phyloP scores from a whole-genome alignment of 306 rosid genomes.

The Inga laurina region DNA sequence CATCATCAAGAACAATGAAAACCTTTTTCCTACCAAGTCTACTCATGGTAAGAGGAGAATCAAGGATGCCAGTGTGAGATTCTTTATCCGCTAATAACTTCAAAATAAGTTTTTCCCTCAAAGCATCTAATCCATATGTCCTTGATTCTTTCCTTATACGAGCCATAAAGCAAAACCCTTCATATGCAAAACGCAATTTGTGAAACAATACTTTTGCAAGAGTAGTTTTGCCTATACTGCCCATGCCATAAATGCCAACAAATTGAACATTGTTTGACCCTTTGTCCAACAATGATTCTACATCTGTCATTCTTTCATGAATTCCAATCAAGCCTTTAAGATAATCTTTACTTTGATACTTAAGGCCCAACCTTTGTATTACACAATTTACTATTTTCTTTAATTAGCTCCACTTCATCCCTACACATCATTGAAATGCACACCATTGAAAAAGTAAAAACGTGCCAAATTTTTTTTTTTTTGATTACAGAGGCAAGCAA shows the following conservation, averaged over 20 bases:
- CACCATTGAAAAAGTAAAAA: too few relatives aligned
- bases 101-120: constrained; percentile 10
- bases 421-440: too few relatives aligned
- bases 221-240: constrained; percentile 24
- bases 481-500: too few relatives aligned
- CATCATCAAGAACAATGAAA: constrained; percentile 19
- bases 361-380: neutral
- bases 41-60: neutral
- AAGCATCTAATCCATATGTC: neutral
- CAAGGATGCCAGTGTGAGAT: neutral
- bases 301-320: neutral
- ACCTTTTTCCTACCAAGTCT: constrained; percentile 11
- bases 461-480: neutral
- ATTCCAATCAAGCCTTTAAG: constrained; percentile 19
- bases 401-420: neutral
- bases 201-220: constrained; percentile 8
- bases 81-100: neutral
- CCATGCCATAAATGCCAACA: constrained; percentile 37
- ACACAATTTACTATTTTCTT: neutral
- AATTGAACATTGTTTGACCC: neutral
- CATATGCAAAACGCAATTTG: neutral
- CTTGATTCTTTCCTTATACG: constrained; percentile 16
- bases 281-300: constrained; percentile 16
- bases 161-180: neutral
- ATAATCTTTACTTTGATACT: neutral